These are phyloP conservation scores for Cylindricascospora bacillispora DNA, from an alignment of 1,139 yeast genomes.

Conservation along the genomic window DNA sequence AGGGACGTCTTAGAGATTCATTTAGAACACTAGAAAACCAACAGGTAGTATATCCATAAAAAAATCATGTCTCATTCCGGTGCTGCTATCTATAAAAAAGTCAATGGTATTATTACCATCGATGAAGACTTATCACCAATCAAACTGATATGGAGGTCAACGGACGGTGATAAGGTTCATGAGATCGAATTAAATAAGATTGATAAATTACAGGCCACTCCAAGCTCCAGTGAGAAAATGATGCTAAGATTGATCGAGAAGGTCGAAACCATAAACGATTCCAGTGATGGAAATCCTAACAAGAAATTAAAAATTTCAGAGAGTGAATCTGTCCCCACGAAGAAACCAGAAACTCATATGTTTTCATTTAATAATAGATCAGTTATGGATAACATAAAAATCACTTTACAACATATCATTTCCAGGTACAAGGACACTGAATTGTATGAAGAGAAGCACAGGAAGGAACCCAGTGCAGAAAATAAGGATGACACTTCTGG, in stretches of 20 bases:
- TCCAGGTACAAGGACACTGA: constrained; percentile 51
- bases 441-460: constrained; percentile 21
- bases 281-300: no score
- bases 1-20: no score
- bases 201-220: constrained; percentile 60
- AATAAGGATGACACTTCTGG: neutral
- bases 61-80: constrained; percentile 38
- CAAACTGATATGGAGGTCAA: constrained; percentile 56
- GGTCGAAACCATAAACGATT: constrained; percentile 22
- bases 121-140: constrained; percentile 59
- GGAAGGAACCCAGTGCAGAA: constrained; percentile 1
- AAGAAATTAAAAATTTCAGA: constrained; percentile 20
- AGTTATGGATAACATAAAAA: constrained; percentile 65
- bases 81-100: constrained; percentile 55
- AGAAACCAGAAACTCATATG: constrained; percentile 32
- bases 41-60: no score
- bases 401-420: constrained; percentile 55
- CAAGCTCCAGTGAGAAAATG: constrained; percentile 57
- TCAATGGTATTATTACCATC: constrained; percentile 53
- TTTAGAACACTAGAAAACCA: no score
- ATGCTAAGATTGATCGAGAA: constrained; percentile 47
- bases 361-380: constrained; percentile 60
- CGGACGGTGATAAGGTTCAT: constrained; percentile 40
- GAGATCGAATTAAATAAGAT: constrained; percentile 39
- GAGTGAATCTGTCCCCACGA: constrained; percentile 28